Evolutionary conservation across 2,329 filamentous ascomycete genomes (phyloP), one percentile per base, ranked within the genome.

Genomic region (Xenosphaeropsis pyriputrescens): DNA sequence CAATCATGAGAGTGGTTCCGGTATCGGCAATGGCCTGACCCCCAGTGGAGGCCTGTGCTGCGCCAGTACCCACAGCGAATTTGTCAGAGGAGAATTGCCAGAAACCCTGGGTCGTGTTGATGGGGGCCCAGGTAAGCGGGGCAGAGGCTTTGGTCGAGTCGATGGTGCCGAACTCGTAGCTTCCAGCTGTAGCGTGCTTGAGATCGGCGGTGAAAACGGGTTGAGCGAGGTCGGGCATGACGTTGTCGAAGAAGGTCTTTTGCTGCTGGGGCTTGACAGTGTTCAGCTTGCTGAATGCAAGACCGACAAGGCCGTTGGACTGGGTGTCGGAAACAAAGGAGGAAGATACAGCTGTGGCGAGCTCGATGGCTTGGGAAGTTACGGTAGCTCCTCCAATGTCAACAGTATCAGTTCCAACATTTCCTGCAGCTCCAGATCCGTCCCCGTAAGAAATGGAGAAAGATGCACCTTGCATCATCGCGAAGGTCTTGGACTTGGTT

Each of bases 221-320:
- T 79, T 73, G 33, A n/a, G 45, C 43, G 18, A 57, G 52, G 29
- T 39, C 40, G n/a, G 46, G 30, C 34, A 50, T 43, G 31, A 46
- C 49, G 43, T 55, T 57, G 38, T 55, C 53, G 39, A 57, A 56
- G 46, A 54, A 57, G 18, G 54, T 57, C 44, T 56, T 56, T 42
- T 56, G 52, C 15, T 49, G 43, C 15, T 43, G 38, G 9, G 54
- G 54, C 45, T 51, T 47, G 37, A 57, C 48, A 18, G 53, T 57
- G 42, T 57, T 57, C 31, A 55, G 45, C 36, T 53, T 54, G 36
- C 50, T 51, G 44, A 50, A 56, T 2, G 67, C 75, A 35, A 81
- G 65, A n/a, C 76, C 76, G 34, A 81, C 64, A 13, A 81, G 65
- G 26, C 76, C 76, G 47, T 79, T 74, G 32, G 50, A 50, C 29